A percentile compares a stretch with the other conserved stretches of the same genome.
These are phyloP conservation scores for Anacardium occidentale DNA, from an alignment of 345 rosid genomes.

Conservation along the genomic window DNA sequence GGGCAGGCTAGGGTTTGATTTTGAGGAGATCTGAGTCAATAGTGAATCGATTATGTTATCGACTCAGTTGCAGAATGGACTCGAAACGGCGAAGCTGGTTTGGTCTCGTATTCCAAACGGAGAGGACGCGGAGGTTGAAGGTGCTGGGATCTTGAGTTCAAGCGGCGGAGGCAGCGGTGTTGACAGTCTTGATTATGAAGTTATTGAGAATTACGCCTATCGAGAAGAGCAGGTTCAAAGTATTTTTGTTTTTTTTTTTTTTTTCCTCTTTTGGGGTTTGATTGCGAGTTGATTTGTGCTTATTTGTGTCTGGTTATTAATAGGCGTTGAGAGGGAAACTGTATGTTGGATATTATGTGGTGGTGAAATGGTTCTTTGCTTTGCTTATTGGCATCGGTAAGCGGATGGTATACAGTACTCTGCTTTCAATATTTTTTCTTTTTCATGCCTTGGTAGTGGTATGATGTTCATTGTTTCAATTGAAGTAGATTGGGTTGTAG, in stretches of 20 bases:
- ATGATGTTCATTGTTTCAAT: not conserved
- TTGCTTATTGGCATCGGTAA: conserved; percentile 89
- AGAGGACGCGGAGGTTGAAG: conserved; percentile 65
- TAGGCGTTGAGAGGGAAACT: conserved; percentile 91
- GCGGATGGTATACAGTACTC: conserved; percentile 11
- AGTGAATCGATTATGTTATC: conserved; percentile 52
- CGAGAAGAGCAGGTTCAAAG: conserved; percentile 75
- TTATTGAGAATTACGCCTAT: conserved; percentile 86
- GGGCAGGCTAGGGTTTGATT: not conserved
- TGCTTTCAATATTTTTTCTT: not conserved
- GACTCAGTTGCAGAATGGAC: conserved; percentile 73
- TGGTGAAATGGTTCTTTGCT: conserved; percentile 91
- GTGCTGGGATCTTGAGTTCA: conserved; percentile 44
- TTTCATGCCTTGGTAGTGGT: not conserved
- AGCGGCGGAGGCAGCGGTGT: conserved; percentile 39
- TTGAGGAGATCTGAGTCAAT: not conserved
- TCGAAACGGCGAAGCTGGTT: conserved; percentile 60
- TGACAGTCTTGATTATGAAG: conserved; percentile 94
- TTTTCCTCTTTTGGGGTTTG: not conserved
- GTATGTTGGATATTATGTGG: conserved; percentile 66
- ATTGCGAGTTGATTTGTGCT: not conserved
- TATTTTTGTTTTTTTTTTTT: not conserved
- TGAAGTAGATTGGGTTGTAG: not conserved
- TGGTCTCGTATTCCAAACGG: conserved; percentile 85
- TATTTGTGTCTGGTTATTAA: conserved; percentile 2